Evolutionary conservation across 345 rosid species (phyloP).

Genomic region (Eucalyptus dawsonii): DNA sequence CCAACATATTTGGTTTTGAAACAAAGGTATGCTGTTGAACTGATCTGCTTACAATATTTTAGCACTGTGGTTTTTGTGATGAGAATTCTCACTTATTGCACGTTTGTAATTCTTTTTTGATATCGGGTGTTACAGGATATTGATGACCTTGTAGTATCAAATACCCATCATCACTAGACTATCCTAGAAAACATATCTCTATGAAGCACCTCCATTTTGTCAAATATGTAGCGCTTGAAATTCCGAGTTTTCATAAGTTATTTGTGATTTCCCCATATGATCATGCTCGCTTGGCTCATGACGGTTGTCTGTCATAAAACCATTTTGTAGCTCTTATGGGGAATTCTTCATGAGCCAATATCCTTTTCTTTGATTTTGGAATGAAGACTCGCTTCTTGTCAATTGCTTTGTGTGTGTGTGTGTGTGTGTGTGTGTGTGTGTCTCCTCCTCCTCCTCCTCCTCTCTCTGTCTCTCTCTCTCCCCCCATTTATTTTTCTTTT

Average conservation of each 20-base stretch:
- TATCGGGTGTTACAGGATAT: not conserved
- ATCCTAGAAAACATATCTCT: not conserved
- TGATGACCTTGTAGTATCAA: not conserved
- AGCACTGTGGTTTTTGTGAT: not conserved
- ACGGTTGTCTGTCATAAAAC: not conserved
- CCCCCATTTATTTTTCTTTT: too few relatives aligned
- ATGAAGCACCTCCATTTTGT: not conserved
- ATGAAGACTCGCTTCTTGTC: not conserved
- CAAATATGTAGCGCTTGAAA: not conserved
- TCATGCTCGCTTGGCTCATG: not conserved
- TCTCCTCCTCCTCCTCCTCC: too few relatives aligned
- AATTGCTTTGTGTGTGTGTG: not conserved
- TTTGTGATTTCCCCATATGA: not conserved
- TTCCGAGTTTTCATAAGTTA: not conserved
- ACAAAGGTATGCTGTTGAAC: conserved; percentile 56
- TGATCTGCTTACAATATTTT: not conserved
- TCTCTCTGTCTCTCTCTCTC: too few relatives aligned
- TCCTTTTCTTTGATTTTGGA: not conserved
- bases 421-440: too few relatives aligned
- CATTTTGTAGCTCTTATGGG: not conserved
- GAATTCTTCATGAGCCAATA: not conserved
- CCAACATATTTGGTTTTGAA: conserved; percentile 98
- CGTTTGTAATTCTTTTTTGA: not conserved
- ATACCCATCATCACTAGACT: not conserved
- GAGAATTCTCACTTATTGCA: not conserved